phyloP scores from a whole-genome alignment of 106 monocot species.

The Vanilla planifolia region DNA sequence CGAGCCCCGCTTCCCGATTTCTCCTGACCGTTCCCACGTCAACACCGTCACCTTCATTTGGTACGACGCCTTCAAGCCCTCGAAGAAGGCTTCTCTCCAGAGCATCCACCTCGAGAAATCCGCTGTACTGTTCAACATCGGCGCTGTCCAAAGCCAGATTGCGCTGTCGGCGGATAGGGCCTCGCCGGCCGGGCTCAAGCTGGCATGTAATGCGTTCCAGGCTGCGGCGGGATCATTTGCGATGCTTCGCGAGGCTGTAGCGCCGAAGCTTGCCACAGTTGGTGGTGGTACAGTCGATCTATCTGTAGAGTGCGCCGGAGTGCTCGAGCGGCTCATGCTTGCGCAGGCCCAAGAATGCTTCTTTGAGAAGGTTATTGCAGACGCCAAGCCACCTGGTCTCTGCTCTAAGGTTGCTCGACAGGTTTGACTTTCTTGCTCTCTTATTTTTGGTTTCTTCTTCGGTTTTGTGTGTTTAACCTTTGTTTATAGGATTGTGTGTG shows the following conservation, averaged over 20 bases:
- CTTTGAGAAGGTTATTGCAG: slow-evolving; percentile 56
- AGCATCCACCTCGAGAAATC: slow-evolving; percentile 66
- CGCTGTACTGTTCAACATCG: slow-evolving; percentile 73
- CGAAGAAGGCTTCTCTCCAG: slow-evolving; percentile 46
- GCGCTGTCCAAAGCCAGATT: slow-evolving; percentile 66
- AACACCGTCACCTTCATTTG: slow-evolving; percentile 64
- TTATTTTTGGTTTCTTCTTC: too few relatives aligned
- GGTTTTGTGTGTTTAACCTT: too few relatives aligned
- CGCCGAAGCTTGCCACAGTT: slow-evolving; percentile 12
- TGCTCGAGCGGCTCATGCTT: slow-evolving; percentile 88
- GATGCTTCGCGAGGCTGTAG: slow-evolving; percentile 23
- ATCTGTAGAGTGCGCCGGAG: slow-evolving; percentile 48
- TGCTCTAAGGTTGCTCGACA: slow-evolving; percentile 81
- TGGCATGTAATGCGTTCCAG: slow-evolving; percentile 65
- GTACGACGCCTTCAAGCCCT: slow-evolving; percentile 77
- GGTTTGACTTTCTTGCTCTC: slow-evolving; percentile 16
- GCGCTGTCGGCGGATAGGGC: slow-evolving; percentile 40
- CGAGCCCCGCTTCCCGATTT: slow-evolving; percentile 62
- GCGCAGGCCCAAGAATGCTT: slow-evolving; percentile 94
- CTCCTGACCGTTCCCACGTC: slow-evolving; percentile 28
- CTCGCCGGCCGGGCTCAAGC: slow-evolving; percentile 35
- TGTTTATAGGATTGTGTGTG: too few relatives aligned
- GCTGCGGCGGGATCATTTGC: slow-evolving; percentile 51
- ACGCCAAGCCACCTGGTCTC: slow-evolving; percentile 36
- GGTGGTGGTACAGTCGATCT: slow-evolving; percentile 39